A percentile compares a stretch with the other conserved stretches of the same genome.
These are phyloP conservation scores for Odontarrhena argentea DNA, from an alignment of 345 rosid genomes.

Conservation along the genomic window DNA sequence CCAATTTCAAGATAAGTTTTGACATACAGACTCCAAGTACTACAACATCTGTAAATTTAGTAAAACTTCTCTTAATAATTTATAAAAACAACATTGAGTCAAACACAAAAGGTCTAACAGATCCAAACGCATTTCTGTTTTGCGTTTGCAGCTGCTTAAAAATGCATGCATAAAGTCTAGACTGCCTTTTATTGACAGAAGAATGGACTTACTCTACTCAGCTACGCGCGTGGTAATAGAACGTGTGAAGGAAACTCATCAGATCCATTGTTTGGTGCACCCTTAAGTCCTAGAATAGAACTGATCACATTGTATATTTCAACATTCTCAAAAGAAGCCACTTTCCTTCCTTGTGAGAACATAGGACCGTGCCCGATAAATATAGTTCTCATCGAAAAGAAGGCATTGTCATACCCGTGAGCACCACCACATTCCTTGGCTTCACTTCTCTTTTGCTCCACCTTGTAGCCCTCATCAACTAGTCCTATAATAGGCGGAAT, in stretches of 20 bases:
- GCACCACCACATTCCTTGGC: constrained; percentile 85
- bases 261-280: constrained; percentile 85
- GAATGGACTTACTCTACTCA: constrained; percentile 20
- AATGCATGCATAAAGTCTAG: background rate
- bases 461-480: constrained; percentile 75
- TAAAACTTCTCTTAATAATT: background rate
- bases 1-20: constrained; percentile 2
- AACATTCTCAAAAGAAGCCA: constrained; percentile 90
- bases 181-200: constrained; percentile 12
- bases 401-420: constrained; percentile 85
- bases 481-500: constrained; percentile 82
- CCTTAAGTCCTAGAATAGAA: constrained; percentile 74
- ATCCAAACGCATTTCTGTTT: background rate
- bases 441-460: constrained; percentile 61
- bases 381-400: constrained; percentile 93
- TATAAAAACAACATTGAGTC: background rate
- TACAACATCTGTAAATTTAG: background rate
- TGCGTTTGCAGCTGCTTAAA: background rate
- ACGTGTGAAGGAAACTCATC: constrained; percentile 46
- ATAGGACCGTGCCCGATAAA: constrained; percentile 91
- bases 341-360: constrained; percentile 74
- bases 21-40: background rate
- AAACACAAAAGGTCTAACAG: background rate
- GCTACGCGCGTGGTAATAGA: constrained; percentile 52
- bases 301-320: constrained; percentile 82